phyloP scores from a whole-genome alignment of 2,329 filamentous ascomycete species.

The Aspergillus sp. region DNA sequence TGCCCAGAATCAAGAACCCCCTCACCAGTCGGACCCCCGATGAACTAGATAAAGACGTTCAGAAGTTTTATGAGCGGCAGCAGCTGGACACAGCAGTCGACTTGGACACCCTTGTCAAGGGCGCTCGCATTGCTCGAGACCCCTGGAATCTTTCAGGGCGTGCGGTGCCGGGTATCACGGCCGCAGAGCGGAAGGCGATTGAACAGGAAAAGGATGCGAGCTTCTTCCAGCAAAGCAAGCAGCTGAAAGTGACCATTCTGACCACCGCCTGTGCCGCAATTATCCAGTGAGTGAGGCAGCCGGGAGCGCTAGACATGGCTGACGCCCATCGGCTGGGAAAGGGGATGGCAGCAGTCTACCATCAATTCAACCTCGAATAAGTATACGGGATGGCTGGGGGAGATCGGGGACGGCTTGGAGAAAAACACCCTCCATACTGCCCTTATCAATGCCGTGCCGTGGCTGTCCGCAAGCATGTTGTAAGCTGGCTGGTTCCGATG shows the following conservation, averaged over 20 bases:
- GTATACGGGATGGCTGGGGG: slow-evolving; percentile 1
- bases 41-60: slow-evolving; percentile 6
- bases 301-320: neutral
- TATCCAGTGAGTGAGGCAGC: slow-evolving; percentile 11
- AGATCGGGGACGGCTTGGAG: neutral
- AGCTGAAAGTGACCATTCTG: slow-evolving; percentile 12
- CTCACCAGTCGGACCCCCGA: slow-evolving; percentile 2
- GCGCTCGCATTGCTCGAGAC: slow-evolving; percentile 5
- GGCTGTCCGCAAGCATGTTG: slow-evolving; percentile 11
- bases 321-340: neutral
- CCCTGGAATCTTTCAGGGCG: neutral
- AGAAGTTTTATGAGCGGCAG: slow-evolving; percentile 1
- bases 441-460: slow-evolving; percentile 10
- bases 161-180: slow-evolving; percentile 1
- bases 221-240: slow-evolving; percentile 9
- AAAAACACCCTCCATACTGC: slow-evolving; percentile 1
- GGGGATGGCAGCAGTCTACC: slow-evolving; percentile 17
- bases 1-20: slow-evolving; percentile 2
- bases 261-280: slow-evolving; percentile 16
- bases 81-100: slow-evolving; percentile 5
- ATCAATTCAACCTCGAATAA: slow-evolving; percentile 10
- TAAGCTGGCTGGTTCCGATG: slow-evolving; percentile 2
- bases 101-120: slow-evolving; percentile 4
- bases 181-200: slow-evolving; percentile 2
- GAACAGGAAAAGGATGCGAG: neutral